Evolutionary conservation across 306 rosid genomes (phyloP), one percentile per base, ranked within the genome.

Genomic region (Vigna nakashimae): DNA sequence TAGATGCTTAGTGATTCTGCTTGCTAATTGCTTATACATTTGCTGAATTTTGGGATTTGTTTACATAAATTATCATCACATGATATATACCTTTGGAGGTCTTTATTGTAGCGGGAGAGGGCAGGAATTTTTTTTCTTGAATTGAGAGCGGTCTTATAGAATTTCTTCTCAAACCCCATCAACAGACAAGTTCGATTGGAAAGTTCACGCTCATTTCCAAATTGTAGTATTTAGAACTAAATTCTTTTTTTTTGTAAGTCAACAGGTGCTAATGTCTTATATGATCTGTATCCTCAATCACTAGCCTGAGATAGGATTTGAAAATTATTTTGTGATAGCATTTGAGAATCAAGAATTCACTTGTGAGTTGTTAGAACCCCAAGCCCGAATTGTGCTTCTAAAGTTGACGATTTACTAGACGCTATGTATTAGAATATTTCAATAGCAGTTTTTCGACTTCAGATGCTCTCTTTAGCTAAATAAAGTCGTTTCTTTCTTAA

Each of bases 171-270:
- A 83, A 85, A 78, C 62, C 74, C 70, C 73, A 67, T 51, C 57
- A 56, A 48, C 60, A 22, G 69, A 51, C 64, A 79, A 42, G 73
- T 78, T 68, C 69, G 45, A 82, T 87, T 90, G 89, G 73, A 81
- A 83, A 76, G 74, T 76, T 72, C 83, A 45, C 71, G 85, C 10
- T 53, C 82, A 84, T 74, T 87, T 84, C 92, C 86, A 77, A 68
- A 42, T 71, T 83, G 84, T 89, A 86, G 84, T 82, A 84, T 63
- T 82, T 87, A 88, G 90, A 81, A 82, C 85, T 80, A 83, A 79
- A 83, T 87, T 87, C 85, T 83, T 87, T 86, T 51, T 34, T 73
- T 83, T 83, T 86, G 82, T 83, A 88, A 80, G 88, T 85, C 77
- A 60, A 64, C 81, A 56, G 79, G 62, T 79, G 91, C 77, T 73